These are phyloP conservation scores for Lodderomyces parapsilosis DNA, from an alignment of 1,139 yeast genomes.

Conservation along the genomic window DNA sequence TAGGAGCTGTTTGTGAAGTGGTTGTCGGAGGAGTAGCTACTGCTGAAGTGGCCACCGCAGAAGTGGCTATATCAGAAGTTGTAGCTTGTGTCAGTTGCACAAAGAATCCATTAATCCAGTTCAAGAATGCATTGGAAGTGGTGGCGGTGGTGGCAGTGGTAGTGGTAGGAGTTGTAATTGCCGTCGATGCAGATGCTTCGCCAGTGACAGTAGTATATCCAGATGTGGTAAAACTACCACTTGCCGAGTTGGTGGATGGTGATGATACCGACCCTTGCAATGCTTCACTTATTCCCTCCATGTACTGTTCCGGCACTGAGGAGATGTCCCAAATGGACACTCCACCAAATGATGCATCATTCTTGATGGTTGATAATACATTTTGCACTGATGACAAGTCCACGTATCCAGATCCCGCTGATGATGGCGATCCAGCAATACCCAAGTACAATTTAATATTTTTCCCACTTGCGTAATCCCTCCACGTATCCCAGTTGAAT, in stretches of 20 bases:
- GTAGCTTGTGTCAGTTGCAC: neutral
- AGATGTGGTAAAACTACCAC: neutral
- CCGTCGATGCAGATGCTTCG: conserved; percentile 1
- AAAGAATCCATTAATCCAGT: conserved; percentile 3
- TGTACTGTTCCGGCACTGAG: conserved; percentile 14
- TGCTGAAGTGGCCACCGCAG: neutral
- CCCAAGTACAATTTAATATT: conserved; percentile 28
- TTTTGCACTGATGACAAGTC: conserved; percentile 15
- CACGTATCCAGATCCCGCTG: conserved; percentile 24
- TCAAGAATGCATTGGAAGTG: conserved; percentile 1
- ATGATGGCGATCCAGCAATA: conserved; percentile 24
- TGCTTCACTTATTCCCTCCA: conserved; percentile 8
- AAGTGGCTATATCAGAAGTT: neutral
- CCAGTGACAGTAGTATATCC: neutral
- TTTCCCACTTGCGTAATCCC: conserved; percentile 20
- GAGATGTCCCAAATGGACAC: conserved; percentile 30
- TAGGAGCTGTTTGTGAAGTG: neutral
- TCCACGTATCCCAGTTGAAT: conserved; percentile 29
- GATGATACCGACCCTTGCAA: conserved; percentile 7
- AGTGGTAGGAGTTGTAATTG: conserved; percentile 1
- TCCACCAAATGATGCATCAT: conserved; percentile 24
- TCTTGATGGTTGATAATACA: conserved; percentile 16
- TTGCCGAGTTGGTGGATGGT: neutral
- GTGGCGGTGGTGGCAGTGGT: neutral
- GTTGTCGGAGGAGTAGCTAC: neutral